phyloP scores from a whole-genome alignment of 75 land plant species.

The Isoetes taiwanensis region DNA sequence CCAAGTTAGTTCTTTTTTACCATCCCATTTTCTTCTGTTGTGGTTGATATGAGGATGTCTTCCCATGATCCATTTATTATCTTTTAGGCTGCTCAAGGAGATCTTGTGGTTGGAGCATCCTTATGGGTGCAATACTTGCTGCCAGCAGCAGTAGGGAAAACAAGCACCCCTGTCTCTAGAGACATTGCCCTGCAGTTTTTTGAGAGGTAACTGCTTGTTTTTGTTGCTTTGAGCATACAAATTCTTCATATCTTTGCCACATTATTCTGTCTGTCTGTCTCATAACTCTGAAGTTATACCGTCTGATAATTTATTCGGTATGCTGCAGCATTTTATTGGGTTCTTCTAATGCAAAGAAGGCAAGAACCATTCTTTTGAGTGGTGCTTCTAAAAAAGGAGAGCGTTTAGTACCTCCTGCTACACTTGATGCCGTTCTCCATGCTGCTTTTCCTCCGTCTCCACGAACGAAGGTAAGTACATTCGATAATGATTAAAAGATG shows the following conservation, averaged over 20 bases:
- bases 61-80: neutral
- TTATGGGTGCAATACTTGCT: constrained; percentile 70
- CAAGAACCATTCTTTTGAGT: constrained; percentile 50
- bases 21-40: neutral
- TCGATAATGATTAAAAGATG: too few species aligned
- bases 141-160: constrained; percentile 54
- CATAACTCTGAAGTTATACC: too few species aligned
- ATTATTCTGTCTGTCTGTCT: too few species aligned
- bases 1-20: neutral
- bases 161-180: constrained; percentile 61
- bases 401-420: constrained; percentile 62
- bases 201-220: constrained; percentile 38
- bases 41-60: neutral
- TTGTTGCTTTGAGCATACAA: too few species aligned
- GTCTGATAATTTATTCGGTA: too few species aligned
- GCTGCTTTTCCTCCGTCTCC: constrained; percentile 67
- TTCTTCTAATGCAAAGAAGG: constrained; percentile 41
- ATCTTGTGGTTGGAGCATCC: constrained; percentile 62
- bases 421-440: constrained; percentile 45
- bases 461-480: constrained; percentile 71
- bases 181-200: constrained; percentile 64
- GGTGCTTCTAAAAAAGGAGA: constrained; percentile 85
- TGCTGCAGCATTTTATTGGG: too few species aligned
- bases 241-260: too few species aligned
- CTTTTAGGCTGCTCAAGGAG: constrained; percentile 68